phyloP scores from a whole-genome alignment of 2,329 filamentous ascomycete genomes.

The Xylaria arbuscula region DNA sequence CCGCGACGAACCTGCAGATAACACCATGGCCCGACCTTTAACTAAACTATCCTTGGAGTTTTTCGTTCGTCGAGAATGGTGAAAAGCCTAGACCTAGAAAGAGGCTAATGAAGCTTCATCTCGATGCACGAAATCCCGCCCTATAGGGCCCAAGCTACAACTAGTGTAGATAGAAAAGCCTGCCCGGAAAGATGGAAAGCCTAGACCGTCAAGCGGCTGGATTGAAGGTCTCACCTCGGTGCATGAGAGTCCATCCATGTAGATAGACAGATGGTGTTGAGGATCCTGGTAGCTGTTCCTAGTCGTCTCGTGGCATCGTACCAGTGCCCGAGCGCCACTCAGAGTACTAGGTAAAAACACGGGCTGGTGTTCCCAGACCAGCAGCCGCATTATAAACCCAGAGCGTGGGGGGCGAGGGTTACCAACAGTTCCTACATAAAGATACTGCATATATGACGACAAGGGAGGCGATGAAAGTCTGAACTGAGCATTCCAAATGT shows the following conservation, averaged over 20 bases:
- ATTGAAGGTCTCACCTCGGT: not conserved
- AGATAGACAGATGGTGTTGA: conserved; percentile 1
- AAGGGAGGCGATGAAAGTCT: not conserved
- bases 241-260: conserved; percentile 3
- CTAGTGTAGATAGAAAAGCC: too few relatives aligned
- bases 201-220: conserved; percentile 4
- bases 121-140: not conserved
- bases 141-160: too few relatives aligned
- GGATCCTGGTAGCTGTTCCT: conserved; percentile 2
- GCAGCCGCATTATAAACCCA: not conserved
- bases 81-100: not conserved
- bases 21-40: not conserved
- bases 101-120: not conserved
- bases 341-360: not conserved
- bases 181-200: not conserved
- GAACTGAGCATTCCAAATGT: not conserved
- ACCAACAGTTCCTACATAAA: not conserved
- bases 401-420: conserved; percentile 29
- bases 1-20: conserved; percentile 8
- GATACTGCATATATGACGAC: not conserved
- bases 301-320: conserved; percentile 10
- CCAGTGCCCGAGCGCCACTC: conserved; percentile 13
- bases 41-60: not conserved
- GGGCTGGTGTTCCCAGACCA: conserved; percentile 9
- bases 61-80: not conserved